Evolutionary conservation across 805 yeast species (phyloP).

Genomic region (Kodamaea neixiangensis): DNA sequence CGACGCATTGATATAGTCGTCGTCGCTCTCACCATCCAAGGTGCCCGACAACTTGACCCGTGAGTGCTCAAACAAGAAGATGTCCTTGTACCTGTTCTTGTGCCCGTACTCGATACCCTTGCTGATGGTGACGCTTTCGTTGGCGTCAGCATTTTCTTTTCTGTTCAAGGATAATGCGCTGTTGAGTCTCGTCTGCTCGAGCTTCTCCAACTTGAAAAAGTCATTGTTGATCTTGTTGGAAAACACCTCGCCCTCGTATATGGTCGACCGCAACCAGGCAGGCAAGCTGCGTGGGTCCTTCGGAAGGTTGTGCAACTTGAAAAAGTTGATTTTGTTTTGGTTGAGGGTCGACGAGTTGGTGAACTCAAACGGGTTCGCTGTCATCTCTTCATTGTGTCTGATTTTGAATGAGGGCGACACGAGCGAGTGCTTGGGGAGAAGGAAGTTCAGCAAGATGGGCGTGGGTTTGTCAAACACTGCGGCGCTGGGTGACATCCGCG

Average conservation of each 20-base stretch:
- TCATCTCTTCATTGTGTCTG: slow-evolving; percentile 54
- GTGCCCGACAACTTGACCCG: slow-evolving; percentile 59
- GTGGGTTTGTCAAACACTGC: slow-evolving; percentile 21
- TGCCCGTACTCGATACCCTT: slow-evolving; percentile 73
- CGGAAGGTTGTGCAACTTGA: slow-evolving; percentile 25
- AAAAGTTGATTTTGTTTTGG: slow-evolving; percentile 15
- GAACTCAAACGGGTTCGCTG: slow-evolving; percentile 15
- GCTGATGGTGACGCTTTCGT: slow-evolving; percentile 49
- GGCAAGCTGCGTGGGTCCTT: slow-evolving; percentile 46
- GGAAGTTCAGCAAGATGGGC: slow-evolving; percentile 53
- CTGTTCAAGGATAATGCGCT: slow-evolving; percentile 21
- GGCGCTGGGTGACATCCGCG: slow-evolving; percentile 16
- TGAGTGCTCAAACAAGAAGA: slow-evolving; percentile 83
- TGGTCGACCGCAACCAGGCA: slow-evolving; percentile 26
- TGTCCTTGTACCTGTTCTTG: slow-evolving; percentile 78
- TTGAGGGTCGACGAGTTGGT: slow-evolving; percentile 14
- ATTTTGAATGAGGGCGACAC: slow-evolving; percentile 34
- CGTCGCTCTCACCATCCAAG: slow-evolving; percentile 16
- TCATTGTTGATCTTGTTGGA: slow-evolving; percentile 29
- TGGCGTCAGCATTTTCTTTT: slow-evolving; percentile 11
- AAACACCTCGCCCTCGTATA: slow-evolving; percentile 10
- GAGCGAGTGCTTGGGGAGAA: slow-evolving; percentile 47
- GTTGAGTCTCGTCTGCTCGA: slow-evolving; percentile 68
- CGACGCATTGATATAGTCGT: slow-evolving; percentile 86
- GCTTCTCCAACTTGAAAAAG: slow-evolving; percentile 66